Conservation (phyloP, 768 basidiomycete genomes). For the Cyathus striatus region DNA sequence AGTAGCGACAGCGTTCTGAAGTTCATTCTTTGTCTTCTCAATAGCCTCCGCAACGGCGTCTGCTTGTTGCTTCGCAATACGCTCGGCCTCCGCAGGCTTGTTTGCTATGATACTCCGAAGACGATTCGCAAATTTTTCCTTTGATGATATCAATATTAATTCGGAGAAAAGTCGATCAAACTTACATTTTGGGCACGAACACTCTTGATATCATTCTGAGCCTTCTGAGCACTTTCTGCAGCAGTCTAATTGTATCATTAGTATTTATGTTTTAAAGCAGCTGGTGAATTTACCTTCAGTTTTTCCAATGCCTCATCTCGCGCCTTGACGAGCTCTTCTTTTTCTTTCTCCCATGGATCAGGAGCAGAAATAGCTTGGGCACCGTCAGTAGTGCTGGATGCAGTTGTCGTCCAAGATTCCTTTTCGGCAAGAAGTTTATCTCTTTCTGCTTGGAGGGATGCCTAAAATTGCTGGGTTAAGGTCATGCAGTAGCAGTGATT, state of each 20-base stretch:
- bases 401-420: slow-evolving; percentile 32
- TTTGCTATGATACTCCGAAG: slow-evolving; percentile 5
- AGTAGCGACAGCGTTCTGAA: slow-evolving; percentile 18
- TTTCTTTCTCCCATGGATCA: slow-evolving; percentile 53
- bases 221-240: slow-evolving; percentile 39
- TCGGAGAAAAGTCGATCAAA: background rate
- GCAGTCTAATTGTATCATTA: slow-evolving; percentile 29
- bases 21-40: slow-evolving; percentile 47
- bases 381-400: slow-evolving; percentile 16
- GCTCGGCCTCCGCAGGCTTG: slow-evolving; percentile 41
- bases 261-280: no score
- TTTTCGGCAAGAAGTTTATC: slow-evolving; percentile 62
- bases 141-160: no score
- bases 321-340: slow-evolving; percentile 47
- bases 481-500: slow-evolving; percentile 4
- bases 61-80: slow-evolving; percentile 37
- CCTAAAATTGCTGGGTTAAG: slow-evolving; percentile 25
- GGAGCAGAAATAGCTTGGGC: slow-evolving; percentile 24
- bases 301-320: slow-evolving; percentile 58
- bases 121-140: no score
- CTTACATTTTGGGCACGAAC: slow-evolving; percentile 35
- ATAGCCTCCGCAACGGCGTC: slow-evolving; percentile 52
- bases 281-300: slow-evolving; percentile 47
- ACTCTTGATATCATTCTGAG: slow-evolving; percentile 36
- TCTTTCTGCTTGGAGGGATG: slow-evolving; percentile 49